These are phyloP conservation scores for Yamadazyma dendronema DNA, from an alignment of 1,139 yeast genomes.

Conservation along the genomic window DNA sequence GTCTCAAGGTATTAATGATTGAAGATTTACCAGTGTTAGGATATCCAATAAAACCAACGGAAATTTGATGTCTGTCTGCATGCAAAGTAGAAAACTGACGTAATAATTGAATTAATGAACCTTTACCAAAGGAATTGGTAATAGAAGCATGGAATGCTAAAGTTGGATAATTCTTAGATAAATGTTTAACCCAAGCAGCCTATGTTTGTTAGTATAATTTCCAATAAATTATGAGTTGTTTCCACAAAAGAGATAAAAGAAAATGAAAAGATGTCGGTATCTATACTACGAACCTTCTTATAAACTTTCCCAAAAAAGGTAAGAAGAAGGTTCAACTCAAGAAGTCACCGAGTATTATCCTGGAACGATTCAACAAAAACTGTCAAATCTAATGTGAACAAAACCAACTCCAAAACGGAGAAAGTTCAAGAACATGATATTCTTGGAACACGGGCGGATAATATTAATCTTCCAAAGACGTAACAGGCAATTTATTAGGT, in stretches of 20 bases:
- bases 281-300: slow-evolving; percentile 68
- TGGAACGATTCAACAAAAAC: slow-evolving; percentile 36
- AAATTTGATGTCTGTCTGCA: slow-evolving; percentile 90
- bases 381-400: slow-evolving; percentile 37
- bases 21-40: slow-evolving; percentile 98
- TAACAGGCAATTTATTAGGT: slow-evolving; percentile 74
- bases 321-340: slow-evolving; percentile 58
- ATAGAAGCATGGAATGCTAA: slow-evolving; percentile 98
- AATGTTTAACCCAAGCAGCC: slow-evolving; percentile 99
- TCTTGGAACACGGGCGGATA: slow-evolving; percentile 45
- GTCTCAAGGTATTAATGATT: slow-evolving; percentile 87
- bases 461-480: slow-evolving; percentile 87
- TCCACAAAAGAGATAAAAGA: too few species aligned
- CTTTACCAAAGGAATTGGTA: slow-evolving; percentile 96
- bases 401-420: slow-evolving; percentile 49
- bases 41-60: slow-evolving; percentile 96
- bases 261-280: slow-evolving; percentile 60
- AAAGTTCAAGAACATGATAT: slow-evolving; percentile 18
- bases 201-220: slow-evolving; percentile 48
- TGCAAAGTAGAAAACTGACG: slow-evolving; percentile 92
- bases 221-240: background rate
- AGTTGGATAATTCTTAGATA: slow-evolving; percentile 90
- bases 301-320: slow-evolving; percentile 8
- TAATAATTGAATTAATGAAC: slow-evolving; percentile 86
- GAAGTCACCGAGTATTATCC: slow-evolving; percentile 47